Base-by-base conservation (phyloP, 805 yeast species). In the Kluyveromyces siamensis region DNA sequence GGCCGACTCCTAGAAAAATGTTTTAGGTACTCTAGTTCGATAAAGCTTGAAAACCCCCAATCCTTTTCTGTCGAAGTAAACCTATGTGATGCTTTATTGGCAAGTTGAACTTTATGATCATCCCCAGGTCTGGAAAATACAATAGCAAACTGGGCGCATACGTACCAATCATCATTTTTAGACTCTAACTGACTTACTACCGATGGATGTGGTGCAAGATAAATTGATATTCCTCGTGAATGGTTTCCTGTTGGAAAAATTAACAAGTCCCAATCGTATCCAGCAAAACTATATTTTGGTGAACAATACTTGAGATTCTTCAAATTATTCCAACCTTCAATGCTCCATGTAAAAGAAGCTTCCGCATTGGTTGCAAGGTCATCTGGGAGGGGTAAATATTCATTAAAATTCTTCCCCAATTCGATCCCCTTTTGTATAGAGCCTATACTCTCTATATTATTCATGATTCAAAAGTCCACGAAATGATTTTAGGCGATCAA, bases 41-140 rank as follows among this genome's bases (percentile, higher is more conserved):
- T 69, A 57, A 88, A 81, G 50, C 81, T 81, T 9, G 90, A 78
- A 66, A 93, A 93, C 27, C 99, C 99, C 99, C 99, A 93, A 65
- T 93, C 99, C 1, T 87, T 78, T 48, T 87, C 95, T 43, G 73
- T 70, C 9, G 80, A 72, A 54, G 74, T 79, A 68, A 87, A 93
- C 52, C 99, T 72, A 62, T 89, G 96, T 50, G 79, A 78, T 0
- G 96, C 84, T 8, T 77, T 74, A 57, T 80, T 83, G 11, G 76
- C 67, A 25, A 79, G 70, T 60, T 77, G 81, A n/a, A 78, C 69
- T 5, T 73, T 63, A 0, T 90, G 84, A 59, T 82, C 78, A 6
- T 72, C 57, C 2, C 57, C 70, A 1, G 96, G 96, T 60, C 85
- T 85, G 79, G 96, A 89, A 49, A 87, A 72, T 44, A 83, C 84